phyloP scores from a whole-genome alignment of 352 stramenopile species.

The Phytophthora cryptogea region DNA sequence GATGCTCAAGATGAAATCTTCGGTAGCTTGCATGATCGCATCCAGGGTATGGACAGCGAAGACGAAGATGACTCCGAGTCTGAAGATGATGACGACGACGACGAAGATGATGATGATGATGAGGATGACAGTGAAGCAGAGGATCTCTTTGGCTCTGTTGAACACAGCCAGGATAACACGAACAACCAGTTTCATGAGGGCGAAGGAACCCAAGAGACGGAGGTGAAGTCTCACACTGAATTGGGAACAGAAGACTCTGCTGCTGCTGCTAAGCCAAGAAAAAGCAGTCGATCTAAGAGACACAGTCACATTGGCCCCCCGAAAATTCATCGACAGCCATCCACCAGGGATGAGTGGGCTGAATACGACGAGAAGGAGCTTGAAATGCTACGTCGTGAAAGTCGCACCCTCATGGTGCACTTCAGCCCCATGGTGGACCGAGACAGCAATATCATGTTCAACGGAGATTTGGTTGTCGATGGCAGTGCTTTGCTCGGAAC shows the following conservation, averaged over 20 bases:
- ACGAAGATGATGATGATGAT: constrained; percentile 42
- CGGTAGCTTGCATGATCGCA: constrained; percentile 39
- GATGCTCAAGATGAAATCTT: constrained; percentile 73
- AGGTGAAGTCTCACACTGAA: constrained; percentile 9
- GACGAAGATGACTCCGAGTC: constrained; percentile 62
- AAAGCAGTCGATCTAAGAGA: constrained; percentile 17
- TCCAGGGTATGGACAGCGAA: constrained; percentile 46
- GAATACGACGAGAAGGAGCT: constrained; percentile 70
- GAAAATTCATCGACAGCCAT: constrained; percentile 30
- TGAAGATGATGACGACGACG: constrained; percentile 45
- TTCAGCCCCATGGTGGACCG: constrained; percentile 74
- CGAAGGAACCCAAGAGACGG: constrained; percentile 11
- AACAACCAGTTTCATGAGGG: constrained; percentile 1
- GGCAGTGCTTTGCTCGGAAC: constrained; percentile 66
- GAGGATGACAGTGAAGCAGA: constrained; percentile 45
- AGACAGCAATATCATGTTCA: constrained; percentile 66
- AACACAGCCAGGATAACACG: constrained; percentile 4
- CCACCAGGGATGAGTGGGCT: constrained; percentile 63
- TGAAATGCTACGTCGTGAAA: constrained; percentile 64
- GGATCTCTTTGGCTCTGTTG: constrained; percentile 34
- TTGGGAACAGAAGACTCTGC: constrained; percentile 3
- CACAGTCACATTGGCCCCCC: constrained; percentile 10
- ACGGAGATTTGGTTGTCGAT: constrained; percentile 57
- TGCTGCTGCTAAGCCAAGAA: constrained; percentile 21
- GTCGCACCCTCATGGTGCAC: constrained; percentile 57